Base-by-base conservation (phyloP, 2,329 filamentous ascomycete species). In the Aureobasidium sp. region DNA sequence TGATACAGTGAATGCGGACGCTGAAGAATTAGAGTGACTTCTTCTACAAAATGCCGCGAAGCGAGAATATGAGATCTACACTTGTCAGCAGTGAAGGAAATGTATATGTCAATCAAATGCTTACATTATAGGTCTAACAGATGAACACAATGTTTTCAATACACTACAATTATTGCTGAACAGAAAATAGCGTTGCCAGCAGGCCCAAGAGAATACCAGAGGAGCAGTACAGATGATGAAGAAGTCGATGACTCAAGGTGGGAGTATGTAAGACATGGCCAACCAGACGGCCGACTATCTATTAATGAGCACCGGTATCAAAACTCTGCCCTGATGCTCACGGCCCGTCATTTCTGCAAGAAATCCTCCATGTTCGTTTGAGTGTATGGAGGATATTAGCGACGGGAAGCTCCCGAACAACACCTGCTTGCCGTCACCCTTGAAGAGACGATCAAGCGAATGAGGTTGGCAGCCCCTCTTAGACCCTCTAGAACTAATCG, bases 331-430 rank as follows among this genome's bases (percentile, higher is more conserved):
- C 37, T 53, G 39, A 29, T 44, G 16, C 7, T 25, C 39, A 30
- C 21, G n/a, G 39, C 15, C 49, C 49, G 48, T 61, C 58, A 47
- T 61, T 39, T 21, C 30, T 45, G 48, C 47, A 52, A 61, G 47
- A 53, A 30, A 37, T 30, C 25, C 21, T 27, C 9, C 41, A 61
- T 53, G 58, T 11, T 21, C 48, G 58, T 61, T 61, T 61, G 58
- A 61, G 37, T 29, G 58, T 61, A 47, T 41, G 58, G 58, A 61
- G 21, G 48, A 52, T 53, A 45, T 53, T 53, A 36, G 48, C 44
- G 41, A 53, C 49, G 58, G 58, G 58, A 61, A 61, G 58, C 47
- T 53, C 49, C 58, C 47, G 49, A 37, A 25, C 30, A 53, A 45
- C 21, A 29, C 34, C 30, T 53, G 44, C 55, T 59, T 59, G 44